phyloP scores from a whole-genome alignment of 768 basidiomycete species.

The Psilocybe sp. region DNA sequence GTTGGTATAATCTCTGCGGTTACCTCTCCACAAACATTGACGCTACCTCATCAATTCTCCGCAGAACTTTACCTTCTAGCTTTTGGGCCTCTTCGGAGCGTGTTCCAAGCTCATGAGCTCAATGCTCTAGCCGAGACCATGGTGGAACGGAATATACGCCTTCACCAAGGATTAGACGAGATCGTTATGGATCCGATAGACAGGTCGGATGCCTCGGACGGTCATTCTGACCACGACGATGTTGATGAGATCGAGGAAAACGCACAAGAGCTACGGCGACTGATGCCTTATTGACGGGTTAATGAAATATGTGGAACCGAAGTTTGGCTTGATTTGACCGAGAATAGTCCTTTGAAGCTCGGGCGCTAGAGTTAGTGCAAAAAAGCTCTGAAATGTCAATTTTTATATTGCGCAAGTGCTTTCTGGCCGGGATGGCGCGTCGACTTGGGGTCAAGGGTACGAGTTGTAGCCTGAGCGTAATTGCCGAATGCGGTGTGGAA shows the following conservation, averaged over 20 bases:
- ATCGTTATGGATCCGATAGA: conserved; percentile 36
- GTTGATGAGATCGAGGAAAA: conserved; percentile 59
- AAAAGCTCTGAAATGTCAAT: too few relatives aligned
- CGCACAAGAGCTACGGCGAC: conserved; percentile 54
- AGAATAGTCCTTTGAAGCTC: too few relatives aligned
- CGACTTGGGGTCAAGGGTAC: too few relatives aligned
- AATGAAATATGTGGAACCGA: too few relatives aligned
- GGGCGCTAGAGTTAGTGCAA: too few relatives aligned
- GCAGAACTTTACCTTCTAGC: conserved; percentile 77
- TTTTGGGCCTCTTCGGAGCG: conserved; percentile 65
- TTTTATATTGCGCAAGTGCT: too few relatives aligned
- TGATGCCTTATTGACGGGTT: conserved; percentile 58
- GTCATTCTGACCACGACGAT: conserved; percentile 36
- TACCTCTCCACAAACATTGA: conserved; percentile 1
- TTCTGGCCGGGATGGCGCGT: too few relatives aligned
- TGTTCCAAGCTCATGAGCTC: conserved; percentile 61
- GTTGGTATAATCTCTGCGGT: conserved; percentile 28
- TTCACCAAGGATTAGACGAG: conserved; percentile 62
- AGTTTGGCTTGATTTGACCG: too few relatives aligned
- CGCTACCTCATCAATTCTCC: too few relatives aligned
- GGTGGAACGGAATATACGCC: conserved; percentile 70
- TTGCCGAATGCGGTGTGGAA: too few relatives aligned
- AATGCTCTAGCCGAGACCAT: conserved; percentile 65
- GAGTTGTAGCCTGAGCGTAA: too few relatives aligned
- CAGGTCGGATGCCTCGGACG: conserved; percentile 15